These are phyloP conservation scores for Knoxia roxburghii DNA, from an alignment of 257 asterid species.

Conservation along the genomic window DNA sequence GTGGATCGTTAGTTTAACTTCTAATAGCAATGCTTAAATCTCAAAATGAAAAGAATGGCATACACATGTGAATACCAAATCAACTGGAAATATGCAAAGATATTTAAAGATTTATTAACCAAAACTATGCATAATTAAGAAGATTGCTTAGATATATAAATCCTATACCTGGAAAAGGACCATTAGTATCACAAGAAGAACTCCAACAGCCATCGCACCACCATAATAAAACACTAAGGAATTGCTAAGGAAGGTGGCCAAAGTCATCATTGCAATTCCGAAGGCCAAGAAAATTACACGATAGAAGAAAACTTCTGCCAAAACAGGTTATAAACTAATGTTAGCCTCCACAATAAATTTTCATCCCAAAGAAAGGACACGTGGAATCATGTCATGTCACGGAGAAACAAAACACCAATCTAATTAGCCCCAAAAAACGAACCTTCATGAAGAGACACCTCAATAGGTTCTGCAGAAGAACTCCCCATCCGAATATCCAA, in stretches of 20 bases:
- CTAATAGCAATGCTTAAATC: neutral
- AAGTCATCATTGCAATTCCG: conserved; percentile 52
- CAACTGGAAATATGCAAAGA: neutral
- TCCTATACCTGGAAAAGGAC: conserved; percentile 76
- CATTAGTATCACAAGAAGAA: conserved; percentile 69
- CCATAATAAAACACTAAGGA: conserved; percentile 76
- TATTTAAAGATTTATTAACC: neutral
- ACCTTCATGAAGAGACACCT: conserved; percentile 87
- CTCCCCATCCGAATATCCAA: conserved; percentile 60
- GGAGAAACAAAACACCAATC: neutral
- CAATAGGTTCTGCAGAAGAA: conserved; percentile 46
- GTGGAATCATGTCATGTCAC: neutral
- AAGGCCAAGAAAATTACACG: conserved; percentile 60
- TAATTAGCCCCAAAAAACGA: conserved; percentile 20
- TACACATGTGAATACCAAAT: neutral
- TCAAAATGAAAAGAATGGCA: neutral
- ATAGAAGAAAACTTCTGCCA: conserved; percentile 65
- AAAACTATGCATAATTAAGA: neutral
- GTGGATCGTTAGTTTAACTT: neutral
- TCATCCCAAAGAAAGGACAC: neutral
- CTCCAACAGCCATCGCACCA: conserved; percentile 75
- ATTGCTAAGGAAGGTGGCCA: conserved; percentile 72
- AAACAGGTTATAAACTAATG: conserved; percentile 9
- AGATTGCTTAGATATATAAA: neutral
- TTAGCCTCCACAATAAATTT: neutral